Percentiles rank a stretch among this genome's conserved stretches.
These are phyloP conservation scores for Xylaria intraflava DNA, from an alignment of 495 filamentous ascomycete genomes.

Conservation along the genomic window DNA sequence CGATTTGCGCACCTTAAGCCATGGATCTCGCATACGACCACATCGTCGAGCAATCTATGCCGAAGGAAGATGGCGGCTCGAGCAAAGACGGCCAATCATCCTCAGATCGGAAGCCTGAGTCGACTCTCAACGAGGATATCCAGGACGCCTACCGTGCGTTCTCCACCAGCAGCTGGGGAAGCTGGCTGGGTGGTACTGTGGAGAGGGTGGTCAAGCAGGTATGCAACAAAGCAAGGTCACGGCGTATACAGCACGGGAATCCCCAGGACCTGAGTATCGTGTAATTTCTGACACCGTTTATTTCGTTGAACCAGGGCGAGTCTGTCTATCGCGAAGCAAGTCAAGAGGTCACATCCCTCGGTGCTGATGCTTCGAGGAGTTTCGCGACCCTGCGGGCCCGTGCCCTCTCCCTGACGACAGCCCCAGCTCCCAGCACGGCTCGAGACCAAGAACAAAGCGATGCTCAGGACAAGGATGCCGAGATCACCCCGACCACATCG, in stretches of 20 bases:
- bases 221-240: conserved; percentile 6
- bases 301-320: conserved; percentile 53
- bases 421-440: conserved; percentile 11
- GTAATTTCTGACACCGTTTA: conserved; percentile 2
- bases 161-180: conserved; percentile 84
- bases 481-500: conserved; percentile 36
- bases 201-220: conserved; percentile 85
- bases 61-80: conserved; percentile 44
- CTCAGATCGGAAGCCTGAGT: conserved; percentile 37
- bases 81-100: conserved; percentile 31
- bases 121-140: conserved; percentile 76
- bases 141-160: conserved; percentile 94
- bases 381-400: conserved; percentile 70
- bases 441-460: conserved; percentile 12
- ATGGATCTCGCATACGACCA: conserved; percentile 99
- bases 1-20: neutral
- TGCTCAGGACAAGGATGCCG: conserved; percentile 31
- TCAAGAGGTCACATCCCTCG: conserved; percentile 71
- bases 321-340: conserved; percentile 76
- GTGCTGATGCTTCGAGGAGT: conserved; percentile 78
- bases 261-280: neutral
- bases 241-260: neutral
- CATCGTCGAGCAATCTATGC: conserved; percentile 76
- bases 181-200: conserved; percentile 78
- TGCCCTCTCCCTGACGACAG: conserved; percentile 58